Base-by-base conservation (phyloP, 441 rosid species). In the Gossypium gossypioides region DNA sequence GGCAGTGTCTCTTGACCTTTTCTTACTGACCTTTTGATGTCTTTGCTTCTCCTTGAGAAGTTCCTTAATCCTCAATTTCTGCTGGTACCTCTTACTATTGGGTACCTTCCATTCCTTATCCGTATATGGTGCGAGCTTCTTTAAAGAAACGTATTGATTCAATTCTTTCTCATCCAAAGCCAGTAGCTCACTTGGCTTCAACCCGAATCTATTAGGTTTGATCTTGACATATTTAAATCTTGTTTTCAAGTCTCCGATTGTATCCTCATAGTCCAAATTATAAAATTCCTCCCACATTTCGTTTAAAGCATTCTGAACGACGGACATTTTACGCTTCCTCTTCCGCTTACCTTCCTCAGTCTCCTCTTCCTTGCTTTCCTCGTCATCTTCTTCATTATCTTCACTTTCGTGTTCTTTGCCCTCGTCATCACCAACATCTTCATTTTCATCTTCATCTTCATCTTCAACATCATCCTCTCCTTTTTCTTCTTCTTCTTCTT, bases 221-320 rank as follows among this genome's bases (percentile, higher is more conserved):
- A 84, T 88, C 84, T 89, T 89, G 0, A 92, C 87, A 78, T 92
- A 92, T 81, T 85, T 89, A 54, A 94, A 94, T 88, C 97, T 89
- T 15, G 97, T 94, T 78, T 88, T 92, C 82, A 92, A 71, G 78
- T 89, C 91, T 74, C 91, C 97, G 58, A 92, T 80, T 51, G 92
- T 88, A 77, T 76, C 98, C 83, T 94, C 99, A 55, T 92, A 92
- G 75, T 94, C 99, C 84, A 94, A 81, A 75, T 89, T 89, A 79
- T 94, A 92, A 58, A 88, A 89, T 79, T 94, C 97, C 63, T 94
- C 97, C 91, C 91, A 63, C 92, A 89, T 78, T 54, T 88, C 91
- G 78, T 92, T 92, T 65, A 83, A 82, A 12, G 88, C 96, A 80
- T 80, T 84, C 84, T 87, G 75, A 7, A 91, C 83, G 32, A 86